Base-by-base conservation (phyloP, 2,329 filamentous ascomycete species). In the Pseudocercospora vitis region DNA sequence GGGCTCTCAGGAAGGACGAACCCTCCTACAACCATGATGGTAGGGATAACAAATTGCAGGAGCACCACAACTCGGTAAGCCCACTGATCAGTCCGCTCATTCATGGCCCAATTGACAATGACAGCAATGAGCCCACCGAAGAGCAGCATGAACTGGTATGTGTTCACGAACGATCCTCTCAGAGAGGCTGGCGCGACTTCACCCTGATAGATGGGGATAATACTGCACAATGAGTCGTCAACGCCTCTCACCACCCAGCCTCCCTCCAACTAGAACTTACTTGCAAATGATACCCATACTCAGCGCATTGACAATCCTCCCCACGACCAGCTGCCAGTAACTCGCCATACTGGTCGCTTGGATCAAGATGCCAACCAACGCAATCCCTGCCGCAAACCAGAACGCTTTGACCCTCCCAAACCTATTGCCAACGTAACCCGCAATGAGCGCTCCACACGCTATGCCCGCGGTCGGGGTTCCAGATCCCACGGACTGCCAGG, bases 231-330 rank as follows among this genome's bases (percentile, higher is more conserved):
- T 18, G 12, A 18, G n/a, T 8, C 18, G 31, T 35, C n/a, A 33
- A 19, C 21, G 12, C 21, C 45, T 7, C 23, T 7, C 11, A 42
- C 3, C 12, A n/a, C 19, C 12, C n/a, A n/a, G 14, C 14, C 7
- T 18, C 7, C 6, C 5, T n/a, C 2, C 2, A 24, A 48, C 14
- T n/a, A 9, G 44, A 11, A 46, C 52, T 44, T 14, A 50, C 52
- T 55, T 55, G 52, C 52, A 55, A 26, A 55, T 55, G 19, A 55
- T 47, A 9, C 52, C 52, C 52, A 55, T 55, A 48, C 52, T 55
- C 29, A 55, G 35, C 4, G 47, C 52, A 50, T 55, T 55, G 4
- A 55, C 29, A 50, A 55, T 55, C 16, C 52, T 55, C 21, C 52
- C 52, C 1, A 40, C 40, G 7, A 55, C 16, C 16, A 55, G n/a